phyloP scores from a whole-genome alignment of 2,329 filamentous ascomycete genomes.

The Scolecobasidium constrictum region DNA sequence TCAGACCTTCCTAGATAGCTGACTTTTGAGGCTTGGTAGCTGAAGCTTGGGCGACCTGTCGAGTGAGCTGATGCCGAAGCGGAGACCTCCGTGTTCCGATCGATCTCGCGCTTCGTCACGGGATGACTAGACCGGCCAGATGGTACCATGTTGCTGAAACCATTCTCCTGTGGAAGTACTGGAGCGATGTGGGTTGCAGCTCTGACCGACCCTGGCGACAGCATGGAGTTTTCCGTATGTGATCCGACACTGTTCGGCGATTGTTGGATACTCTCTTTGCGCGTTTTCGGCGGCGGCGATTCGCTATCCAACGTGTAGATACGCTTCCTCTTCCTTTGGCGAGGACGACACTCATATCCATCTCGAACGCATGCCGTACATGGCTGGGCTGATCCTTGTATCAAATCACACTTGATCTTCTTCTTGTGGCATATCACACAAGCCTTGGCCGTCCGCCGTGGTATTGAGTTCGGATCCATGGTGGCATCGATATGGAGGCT shows the following conservation, averaged over 20 bases:
- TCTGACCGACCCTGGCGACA: background rate
- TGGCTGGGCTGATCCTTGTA: constrained; percentile 22
- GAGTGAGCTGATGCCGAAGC: constrained; percentile 9
- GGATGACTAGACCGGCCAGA: background rate
- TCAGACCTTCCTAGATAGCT: constrained; percentile 23
- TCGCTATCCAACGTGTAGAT: constrained; percentile 20
- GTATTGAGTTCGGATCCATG: background rate
- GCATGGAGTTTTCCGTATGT: background rate
- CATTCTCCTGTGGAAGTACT: background rate
- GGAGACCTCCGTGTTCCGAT: background rate
- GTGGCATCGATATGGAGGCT: background rate
- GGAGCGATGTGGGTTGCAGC: background rate
- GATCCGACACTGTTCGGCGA: constrained; percentile 11
- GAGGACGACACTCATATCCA: constrained; percentile 21
- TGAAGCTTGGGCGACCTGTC: constrained; percentile 12
- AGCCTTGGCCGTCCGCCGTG: constrained; percentile 18
- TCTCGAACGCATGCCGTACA: constrained; percentile 27
- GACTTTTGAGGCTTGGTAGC: constrained; percentile 12
- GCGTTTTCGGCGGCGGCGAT: constrained; percentile 16
- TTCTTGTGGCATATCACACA: constrained; percentile 34
- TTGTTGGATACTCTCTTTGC: constrained; percentile 12
- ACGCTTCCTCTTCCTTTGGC: constrained; percentile 21
- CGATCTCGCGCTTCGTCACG: background rate
- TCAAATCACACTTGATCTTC: constrained; percentile 24
- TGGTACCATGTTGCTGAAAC: background rate